Percentiles rank a stretch among this genome's conserved stretches.
phyloP scores from a whole-genome alignment of 345 rosid genomes.

The Melaleuca alternifolia region DNA sequence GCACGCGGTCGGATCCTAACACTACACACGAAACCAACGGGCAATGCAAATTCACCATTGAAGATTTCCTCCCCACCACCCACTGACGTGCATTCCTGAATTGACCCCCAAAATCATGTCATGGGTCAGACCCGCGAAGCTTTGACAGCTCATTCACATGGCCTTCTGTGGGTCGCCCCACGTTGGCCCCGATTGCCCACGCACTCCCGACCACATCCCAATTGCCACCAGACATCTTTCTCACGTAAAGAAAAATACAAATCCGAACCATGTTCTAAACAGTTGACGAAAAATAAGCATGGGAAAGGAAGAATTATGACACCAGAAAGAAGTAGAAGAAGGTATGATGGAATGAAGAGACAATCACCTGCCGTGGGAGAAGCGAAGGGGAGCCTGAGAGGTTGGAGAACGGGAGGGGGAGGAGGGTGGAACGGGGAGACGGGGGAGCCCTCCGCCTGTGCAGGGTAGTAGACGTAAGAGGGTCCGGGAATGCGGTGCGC shows the following conservation, averaged over 20 bases:
- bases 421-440: constrained; percentile 21
- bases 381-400: constrained; percentile 18
- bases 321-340: not conserved
- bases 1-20: not conserved
- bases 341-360: not conserved
- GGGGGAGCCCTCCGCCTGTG: constrained; percentile 27
- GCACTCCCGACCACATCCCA: not conserved
- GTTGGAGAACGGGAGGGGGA: constrained; percentile 20
- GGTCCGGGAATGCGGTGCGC: constrained; percentile 27
- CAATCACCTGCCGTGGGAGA: constrained; percentile 37
- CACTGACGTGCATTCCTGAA: not conserved
- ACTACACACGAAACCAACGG: not conserved
- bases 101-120: not conserved
- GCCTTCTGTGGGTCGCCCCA: not conserved
- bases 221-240: not conserved
- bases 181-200: not conserved
- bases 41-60: not conserved
- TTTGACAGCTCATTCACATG: constrained; percentile 1
- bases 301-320: not conserved
- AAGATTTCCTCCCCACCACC: not conserved
- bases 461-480: constrained; percentile 43
- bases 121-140: not conserved
- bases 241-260: not conserved
- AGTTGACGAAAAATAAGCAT: not conserved
- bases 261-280: not conserved